Evolutionary conservation across 2,329 filamentous ascomycete species (phyloP).

Genomic region (Gaeumannomyces sp.): DNA sequence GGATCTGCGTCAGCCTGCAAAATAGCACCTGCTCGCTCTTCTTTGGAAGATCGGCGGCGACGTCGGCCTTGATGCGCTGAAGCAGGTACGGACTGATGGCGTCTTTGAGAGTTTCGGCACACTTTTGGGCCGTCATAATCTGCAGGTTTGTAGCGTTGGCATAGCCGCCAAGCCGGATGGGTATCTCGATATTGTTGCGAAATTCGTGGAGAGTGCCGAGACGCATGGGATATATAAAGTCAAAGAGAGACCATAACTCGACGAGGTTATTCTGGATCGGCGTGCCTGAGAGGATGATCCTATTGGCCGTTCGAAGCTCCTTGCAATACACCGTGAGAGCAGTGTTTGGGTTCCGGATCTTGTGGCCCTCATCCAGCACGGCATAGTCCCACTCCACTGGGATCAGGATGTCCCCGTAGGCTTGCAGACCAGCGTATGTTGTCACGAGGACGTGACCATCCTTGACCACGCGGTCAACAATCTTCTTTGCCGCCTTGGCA

Average conservation of each 20-base stretch:
- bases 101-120: constrained; percentile 88
- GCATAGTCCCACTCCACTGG: constrained; percentile 88
- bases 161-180: constrained; percentile 89
- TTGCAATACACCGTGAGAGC: constrained; percentile 94
- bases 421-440: constrained; percentile 92
- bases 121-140: constrained; percentile 89
- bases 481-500: constrained; percentile 65
- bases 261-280: constrained; percentile 96
- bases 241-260: constrained; percentile 95
- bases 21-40: constrained; percentile 97
- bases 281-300: constrained; percentile 90
- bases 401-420: constrained; percentile 76
- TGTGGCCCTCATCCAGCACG: constrained; percentile 93
- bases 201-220: constrained; percentile 89
- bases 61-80: constrained; percentile 87
- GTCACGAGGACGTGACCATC: constrained; percentile 92
- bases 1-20: constrained; percentile 78
- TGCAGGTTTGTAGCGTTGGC: constrained; percentile 91
- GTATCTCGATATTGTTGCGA: constrained; percentile 84
- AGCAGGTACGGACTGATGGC: constrained; percentile 89
- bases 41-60: constrained; percentile 86
- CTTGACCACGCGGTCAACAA: constrained; percentile 74
- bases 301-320: constrained; percentile 80
- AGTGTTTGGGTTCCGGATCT: constrained; percentile 94
- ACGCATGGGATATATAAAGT: constrained; percentile 96